Percentiles rank a stretch among this genome's conserved stretches.
Evolutionary conservation across 495 filamentous ascomycete species (phyloP).

Genomic region (Neurospora sublineolata): DNA sequence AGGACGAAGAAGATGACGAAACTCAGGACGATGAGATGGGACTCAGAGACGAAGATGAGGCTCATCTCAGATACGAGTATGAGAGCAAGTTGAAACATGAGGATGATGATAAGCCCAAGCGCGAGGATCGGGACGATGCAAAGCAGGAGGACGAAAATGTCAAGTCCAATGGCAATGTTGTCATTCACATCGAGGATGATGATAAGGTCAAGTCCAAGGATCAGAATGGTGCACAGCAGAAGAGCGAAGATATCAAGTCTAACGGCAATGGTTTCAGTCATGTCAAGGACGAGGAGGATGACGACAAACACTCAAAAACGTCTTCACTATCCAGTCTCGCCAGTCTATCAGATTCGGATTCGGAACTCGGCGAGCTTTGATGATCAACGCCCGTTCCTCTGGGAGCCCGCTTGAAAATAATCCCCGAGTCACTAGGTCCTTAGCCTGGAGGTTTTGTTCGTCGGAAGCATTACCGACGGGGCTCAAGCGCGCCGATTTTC

Average conservation of each 20-base stretch:
- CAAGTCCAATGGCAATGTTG: not conserved
- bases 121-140: not conserved
- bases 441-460: not conserved
- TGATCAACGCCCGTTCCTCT: not conserved
- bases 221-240: not conserved
- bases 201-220: not conserved
- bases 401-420: not conserved
- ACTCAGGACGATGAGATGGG: not conserved
- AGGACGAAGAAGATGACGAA: slow-evolving; percentile 28
- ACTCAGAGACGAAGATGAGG: not conserved
- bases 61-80: not conserved
- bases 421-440: not conserved
- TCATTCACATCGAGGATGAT: not conserved
- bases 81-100: not conserved
- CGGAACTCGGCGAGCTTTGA: not conserved
- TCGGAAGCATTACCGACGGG: not conserved
- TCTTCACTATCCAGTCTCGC: not conserved
- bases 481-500: not conserved
- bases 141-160: not conserved
- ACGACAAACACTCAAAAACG: not conserved
- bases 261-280: not conserved
- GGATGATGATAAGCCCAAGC: not conserved
- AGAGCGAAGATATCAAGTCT: not conserved
- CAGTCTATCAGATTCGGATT: not conserved
- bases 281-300: not conserved